Conservation (phyloP, 2,329 filamentous ascomycete genomes). For the Diaporthe longicolla region DNA sequence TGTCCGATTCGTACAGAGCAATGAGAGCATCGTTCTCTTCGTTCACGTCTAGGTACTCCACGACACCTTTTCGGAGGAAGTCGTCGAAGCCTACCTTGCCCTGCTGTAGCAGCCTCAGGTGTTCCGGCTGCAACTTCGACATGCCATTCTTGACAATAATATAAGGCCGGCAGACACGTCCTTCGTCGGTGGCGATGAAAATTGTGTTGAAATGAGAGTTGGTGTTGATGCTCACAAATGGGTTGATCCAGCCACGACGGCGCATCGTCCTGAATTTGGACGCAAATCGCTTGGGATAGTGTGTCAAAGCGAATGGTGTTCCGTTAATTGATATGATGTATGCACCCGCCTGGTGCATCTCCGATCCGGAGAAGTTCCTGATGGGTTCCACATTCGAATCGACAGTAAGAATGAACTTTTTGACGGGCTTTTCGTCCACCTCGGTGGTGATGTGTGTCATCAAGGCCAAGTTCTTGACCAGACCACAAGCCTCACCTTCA, state of each 20-base stretch:
- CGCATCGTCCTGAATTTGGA: slow-evolving; percentile 88
- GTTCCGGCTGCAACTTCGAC: slow-evolving; percentile 82
- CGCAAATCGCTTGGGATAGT: slow-evolving; percentile 88
- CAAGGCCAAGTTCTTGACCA: slow-evolving; percentile 96
- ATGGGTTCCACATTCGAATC: slow-evolving; percentile 87
- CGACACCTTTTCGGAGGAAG: slow-evolving; percentile 88
- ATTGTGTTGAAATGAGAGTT: slow-evolving; percentile 93
- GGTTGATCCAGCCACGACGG: slow-evolving; percentile 91
- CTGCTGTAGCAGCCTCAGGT: slow-evolving; percentile 84
- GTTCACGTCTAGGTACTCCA: slow-evolving; percentile 98
- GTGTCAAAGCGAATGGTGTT: slow-evolving; percentile 89
- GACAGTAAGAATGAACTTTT: slow-evolving; percentile 86
- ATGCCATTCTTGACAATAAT: slow-evolving; percentile 93
- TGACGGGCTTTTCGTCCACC: slow-evolving; percentile 91
- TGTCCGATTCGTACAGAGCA: slow-evolving; percentile 88
- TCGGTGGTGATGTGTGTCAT: slow-evolving; percentile 99
- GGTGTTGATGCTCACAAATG: slow-evolving; percentile 96
- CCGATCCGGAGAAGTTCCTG: slow-evolving; percentile 78
- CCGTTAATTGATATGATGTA: slow-evolving; percentile 97
- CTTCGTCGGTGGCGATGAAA: slow-evolving; percentile 97
- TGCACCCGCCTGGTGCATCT: slow-evolving; percentile 86
- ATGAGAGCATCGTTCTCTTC: slow-evolving; percentile 98
- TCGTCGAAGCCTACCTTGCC: slow-evolving; percentile 94
- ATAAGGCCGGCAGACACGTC: slow-evolving; percentile 93
- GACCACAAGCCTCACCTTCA: slow-evolving; percentile 97